Conservation (phyloP, 306 rosid genomes). For the Cucurbita moschata region DNA sequence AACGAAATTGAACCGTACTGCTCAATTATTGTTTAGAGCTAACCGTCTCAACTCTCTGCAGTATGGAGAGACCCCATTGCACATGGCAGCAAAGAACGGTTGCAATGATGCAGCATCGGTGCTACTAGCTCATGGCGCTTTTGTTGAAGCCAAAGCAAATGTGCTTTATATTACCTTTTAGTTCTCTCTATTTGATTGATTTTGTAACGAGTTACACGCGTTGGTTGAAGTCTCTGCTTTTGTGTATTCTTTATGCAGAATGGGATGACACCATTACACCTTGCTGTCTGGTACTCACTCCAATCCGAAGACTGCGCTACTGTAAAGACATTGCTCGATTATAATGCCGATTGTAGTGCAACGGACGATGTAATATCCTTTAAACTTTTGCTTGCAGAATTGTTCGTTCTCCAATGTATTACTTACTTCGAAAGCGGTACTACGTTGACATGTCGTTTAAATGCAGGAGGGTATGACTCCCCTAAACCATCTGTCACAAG, state of each 20-base stretch:
- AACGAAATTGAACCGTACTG: not conserved
- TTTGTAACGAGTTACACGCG: constrained; percentile 3
- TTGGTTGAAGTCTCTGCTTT: constrained; percentile 12
- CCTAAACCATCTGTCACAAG: constrained; percentile 61
- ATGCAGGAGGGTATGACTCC: constrained; percentile 94
- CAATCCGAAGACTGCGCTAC: constrained; percentile 59
- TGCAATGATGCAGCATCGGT: constrained; percentile 56
- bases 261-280: constrained; percentile 96
- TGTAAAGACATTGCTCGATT: constrained; percentile 54
- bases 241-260: constrained; percentile 41
- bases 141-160: constrained; percentile 84
- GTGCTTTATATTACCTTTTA: constrained; percentile 26
- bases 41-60: constrained; percentile 15
- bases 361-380: constrained; percentile 47
- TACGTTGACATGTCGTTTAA: constrained; percentile 7
- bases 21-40: not conserved
- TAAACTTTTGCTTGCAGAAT: not conserved
- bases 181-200: constrained; percentile 9
- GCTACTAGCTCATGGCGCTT: constrained; percentile 73
- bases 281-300: constrained; percentile 90
- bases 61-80: constrained; percentile 96
- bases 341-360: constrained; percentile 77
- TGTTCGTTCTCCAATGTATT: not conserved
- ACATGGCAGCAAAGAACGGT: constrained; percentile 93
- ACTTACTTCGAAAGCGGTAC: not conserved